These are phyloP conservation scores for Venturia pyrina DNA, from an alignment of 2,329 filamentous ascomycete genomes.

Conservation along the genomic window DNA sequence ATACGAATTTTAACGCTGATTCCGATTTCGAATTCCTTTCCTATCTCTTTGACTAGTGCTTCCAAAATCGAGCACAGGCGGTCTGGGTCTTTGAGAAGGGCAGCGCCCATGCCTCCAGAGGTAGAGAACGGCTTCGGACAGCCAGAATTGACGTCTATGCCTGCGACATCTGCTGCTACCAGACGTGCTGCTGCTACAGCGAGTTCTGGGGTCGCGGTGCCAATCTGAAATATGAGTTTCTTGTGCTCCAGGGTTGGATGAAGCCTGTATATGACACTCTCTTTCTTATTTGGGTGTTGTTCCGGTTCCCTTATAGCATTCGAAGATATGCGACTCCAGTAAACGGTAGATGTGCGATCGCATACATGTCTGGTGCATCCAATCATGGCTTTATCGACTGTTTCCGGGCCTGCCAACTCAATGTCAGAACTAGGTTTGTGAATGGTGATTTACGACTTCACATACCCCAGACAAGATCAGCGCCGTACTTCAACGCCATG, in stretches of 20 bases:
- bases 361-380: slow-evolving; percentile 74
- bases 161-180: slow-evolving; percentile 77
- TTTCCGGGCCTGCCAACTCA: slow-evolving; percentile 63
- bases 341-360: slow-evolving; percentile 64
- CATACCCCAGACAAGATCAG: slow-evolving; percentile 91
- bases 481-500: slow-evolving; percentile 84
- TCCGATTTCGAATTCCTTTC: slow-evolving; percentile 70
- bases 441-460: slow-evolving; percentile 11
- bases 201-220: slow-evolving; percentile 70
- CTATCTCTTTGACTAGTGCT: slow-evolving; percentile 69
- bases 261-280: slow-evolving; percentile 72
- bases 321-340: slow-evolving; percentile 70
- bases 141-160: slow-evolving; percentile 96
- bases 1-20: slow-evolving; percentile 96
- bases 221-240: slow-evolving; percentile 82
- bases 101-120: slow-evolving; percentile 88
- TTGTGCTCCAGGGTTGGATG: slow-evolving; percentile 67
- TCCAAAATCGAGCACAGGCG: slow-evolving; percentile 73
- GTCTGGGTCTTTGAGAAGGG: slow-evolving; percentile 76
- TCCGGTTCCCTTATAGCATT: slow-evolving; percentile 54
- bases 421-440: slow-evolving; percentile 13
- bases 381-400: slow-evolving; percentile 84
- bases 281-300: slow-evolving; percentile 39
- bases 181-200: slow-evolving; percentile 78
- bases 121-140: slow-evolving; percentile 97